phyloP scores from a whole-genome alignment of 148 eudicot genomes.

The Selenicereus undatus region DNA sequence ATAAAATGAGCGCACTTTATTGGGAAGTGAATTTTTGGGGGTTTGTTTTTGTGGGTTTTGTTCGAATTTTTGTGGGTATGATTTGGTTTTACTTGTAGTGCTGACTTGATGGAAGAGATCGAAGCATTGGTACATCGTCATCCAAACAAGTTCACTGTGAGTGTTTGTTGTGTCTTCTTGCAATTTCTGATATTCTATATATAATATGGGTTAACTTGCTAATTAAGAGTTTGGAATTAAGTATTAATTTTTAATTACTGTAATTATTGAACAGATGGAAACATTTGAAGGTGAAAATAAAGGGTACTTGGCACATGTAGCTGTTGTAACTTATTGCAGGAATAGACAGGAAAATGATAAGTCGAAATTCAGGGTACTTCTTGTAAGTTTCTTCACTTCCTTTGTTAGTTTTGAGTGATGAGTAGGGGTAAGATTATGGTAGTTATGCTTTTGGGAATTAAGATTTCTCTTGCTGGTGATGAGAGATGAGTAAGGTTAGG shows the following conservation, averaged over 20 bases:
- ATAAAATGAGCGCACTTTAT: background rate
- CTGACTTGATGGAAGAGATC: constrained; percentile 70
- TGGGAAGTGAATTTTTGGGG: background rate
- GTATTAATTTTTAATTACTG: constrained; percentile 9
- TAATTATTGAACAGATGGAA: constrained; percentile 54
- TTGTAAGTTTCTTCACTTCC: constrained; percentile 52
- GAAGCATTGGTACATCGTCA: constrained; percentile 79
- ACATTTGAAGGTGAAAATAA: constrained; percentile 57
- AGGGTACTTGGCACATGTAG: constrained; percentile 68
- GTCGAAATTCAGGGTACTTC: constrained; percentile 75
- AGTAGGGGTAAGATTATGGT: background rate
- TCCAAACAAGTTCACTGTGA: constrained; percentile 62
- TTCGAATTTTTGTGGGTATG: constrained; percentile 15
- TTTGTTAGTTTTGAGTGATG: background rate
- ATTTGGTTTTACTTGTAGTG: constrained; percentile 35
- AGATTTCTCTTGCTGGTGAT: constrained; percentile 1
- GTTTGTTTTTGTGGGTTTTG: constrained; percentile 13
- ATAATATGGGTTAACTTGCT: background rate
- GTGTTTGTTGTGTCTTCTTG: constrained; percentile 16
- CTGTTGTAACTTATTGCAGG: constrained; percentile 74
- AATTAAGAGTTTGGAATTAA: background rate
- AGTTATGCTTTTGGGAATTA: background rate
- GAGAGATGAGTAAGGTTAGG: background rate
- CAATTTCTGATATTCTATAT: background rate
- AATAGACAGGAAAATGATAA: constrained; percentile 57